These are phyloP conservation scores for Hordeum vulgare DNA, from an alignment of 176 grass and related monocot genomes.

Conservation along the genomic window DNA sequence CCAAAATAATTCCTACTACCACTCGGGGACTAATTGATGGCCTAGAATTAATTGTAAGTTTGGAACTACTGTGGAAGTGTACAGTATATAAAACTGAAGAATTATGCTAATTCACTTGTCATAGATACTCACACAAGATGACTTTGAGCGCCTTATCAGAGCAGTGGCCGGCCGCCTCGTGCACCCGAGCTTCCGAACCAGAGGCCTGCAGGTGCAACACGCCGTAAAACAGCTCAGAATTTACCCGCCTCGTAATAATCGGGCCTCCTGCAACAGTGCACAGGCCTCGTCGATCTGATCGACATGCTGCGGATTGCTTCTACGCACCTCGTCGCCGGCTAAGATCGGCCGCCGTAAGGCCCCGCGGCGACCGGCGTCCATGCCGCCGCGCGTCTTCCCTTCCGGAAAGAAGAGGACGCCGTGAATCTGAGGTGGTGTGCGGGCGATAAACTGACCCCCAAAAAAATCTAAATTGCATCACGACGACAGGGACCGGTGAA, in stretches of 20 bases:
- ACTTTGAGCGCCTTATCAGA: constrained; percentile 5
- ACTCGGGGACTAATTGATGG: background rate
- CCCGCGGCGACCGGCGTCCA: background rate
- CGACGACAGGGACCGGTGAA: background rate
- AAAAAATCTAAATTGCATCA: background rate
- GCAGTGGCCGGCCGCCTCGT: background rate
- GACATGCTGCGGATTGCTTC: too few species aligned
- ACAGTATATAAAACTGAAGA: too few species aligned
- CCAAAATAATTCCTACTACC: background rate
- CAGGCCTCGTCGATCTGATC: background rate
- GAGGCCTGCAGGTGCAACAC: background rate
- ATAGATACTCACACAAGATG: constrained; percentile 5
- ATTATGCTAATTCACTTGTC: background rate
- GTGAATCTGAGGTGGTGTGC: background rate
- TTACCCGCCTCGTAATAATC: too few species aligned
- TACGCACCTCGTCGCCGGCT: constrained; percentile 7
- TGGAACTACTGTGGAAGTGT: background rate
- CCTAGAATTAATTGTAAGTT: background rate
- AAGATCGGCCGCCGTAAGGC: background rate
- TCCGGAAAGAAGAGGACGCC: background rate
- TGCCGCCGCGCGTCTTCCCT: background rate
- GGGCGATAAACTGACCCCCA: background rate
- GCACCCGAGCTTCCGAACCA: background rate
- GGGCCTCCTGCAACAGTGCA: background rate
- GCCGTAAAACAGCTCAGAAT: background rate